Conservation (phyloP, 306 rosid genomes). For the Canavalia ensiformis region DNA sequence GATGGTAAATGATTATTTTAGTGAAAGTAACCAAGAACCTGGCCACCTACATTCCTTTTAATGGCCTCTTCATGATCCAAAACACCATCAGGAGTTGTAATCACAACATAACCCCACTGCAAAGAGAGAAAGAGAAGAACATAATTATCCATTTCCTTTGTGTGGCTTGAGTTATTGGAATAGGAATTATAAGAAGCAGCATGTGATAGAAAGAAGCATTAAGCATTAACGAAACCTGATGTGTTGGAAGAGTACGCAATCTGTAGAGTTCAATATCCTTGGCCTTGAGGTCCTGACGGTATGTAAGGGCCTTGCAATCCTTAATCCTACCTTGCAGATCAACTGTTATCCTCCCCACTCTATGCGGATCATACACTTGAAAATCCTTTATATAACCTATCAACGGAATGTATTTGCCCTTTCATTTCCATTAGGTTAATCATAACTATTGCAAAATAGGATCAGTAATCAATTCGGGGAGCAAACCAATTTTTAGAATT, state of each 20-base stretch:
- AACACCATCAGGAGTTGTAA: slow-evolving; percentile 93
- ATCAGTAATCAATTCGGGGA: neutral
- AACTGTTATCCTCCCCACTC: slow-evolving; percentile 92
- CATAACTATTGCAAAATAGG: too few species aligned
- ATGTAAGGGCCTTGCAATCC: slow-evolving; percentile 78
- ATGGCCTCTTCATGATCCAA: slow-evolving; percentile 96
- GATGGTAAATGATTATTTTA: too few species aligned
- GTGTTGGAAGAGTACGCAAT: slow-evolving; percentile 73
- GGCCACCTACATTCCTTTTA: slow-evolving; percentile 58
- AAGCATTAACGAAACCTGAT: slow-evolving; percentile 65
- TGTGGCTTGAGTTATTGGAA: neutral
- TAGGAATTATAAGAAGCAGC: slow-evolving; percentile 21
- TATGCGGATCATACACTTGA: slow-evolving; percentile 85
- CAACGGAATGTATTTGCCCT: neutral
- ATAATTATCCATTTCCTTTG: slow-evolving; percentile 32
- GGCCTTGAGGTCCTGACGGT: slow-evolving; percentile 81
- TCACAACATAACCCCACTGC: slow-evolving; percentile 99
- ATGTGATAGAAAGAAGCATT: neutral
- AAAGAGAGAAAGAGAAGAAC: slow-evolving; percentile 32
- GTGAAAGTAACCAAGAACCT: slow-evolving; percentile 40
- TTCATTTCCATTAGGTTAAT: too few species aligned
- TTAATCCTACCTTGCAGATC: slow-evolving; percentile 91
- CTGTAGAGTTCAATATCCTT: slow-evolving; percentile 76
- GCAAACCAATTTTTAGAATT: neutral
- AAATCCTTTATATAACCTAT: slow-evolving; percentile 83